phyloP scores from a whole-genome alignment of 2,329 filamentous ascomycete species.

The Reticulascus tulasneorum region DNA sequence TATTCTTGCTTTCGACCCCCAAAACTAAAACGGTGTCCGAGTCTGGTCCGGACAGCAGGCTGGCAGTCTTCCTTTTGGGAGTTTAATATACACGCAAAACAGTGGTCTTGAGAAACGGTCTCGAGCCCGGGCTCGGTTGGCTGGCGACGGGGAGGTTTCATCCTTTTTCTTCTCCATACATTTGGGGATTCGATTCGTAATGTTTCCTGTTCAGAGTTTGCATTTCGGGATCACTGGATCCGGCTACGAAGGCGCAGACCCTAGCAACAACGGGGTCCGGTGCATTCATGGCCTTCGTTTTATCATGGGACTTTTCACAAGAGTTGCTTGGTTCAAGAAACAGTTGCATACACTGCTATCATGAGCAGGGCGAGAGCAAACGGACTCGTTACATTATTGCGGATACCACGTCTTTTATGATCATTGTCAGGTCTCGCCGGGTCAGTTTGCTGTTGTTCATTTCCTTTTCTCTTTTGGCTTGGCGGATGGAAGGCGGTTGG shows the following conservation, averaged over 20 bases:
- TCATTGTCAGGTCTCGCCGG: slow-evolving; percentile 7
- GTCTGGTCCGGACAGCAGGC: too few species aligned
- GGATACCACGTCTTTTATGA: slow-evolving; percentile 6
- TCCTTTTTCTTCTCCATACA: not conserved
- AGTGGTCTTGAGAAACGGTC: slow-evolving; percentile 3
- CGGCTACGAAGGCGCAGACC: too few species aligned
- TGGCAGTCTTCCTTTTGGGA: too few species aligned
- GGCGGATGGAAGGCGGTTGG: too few species aligned
- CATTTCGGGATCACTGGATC: too few species aligned
- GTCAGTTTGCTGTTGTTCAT: too few species aligned
- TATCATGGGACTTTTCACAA: slow-evolving; percentile 2
- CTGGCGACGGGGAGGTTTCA: slow-evolving; percentile 2
- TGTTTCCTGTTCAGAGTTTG: too few species aligned
- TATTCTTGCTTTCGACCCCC: slow-evolving; percentile 3
- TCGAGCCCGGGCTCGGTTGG: slow-evolving; percentile 7
- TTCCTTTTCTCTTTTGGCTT: too few species aligned
- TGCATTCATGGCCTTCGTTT: slow-evolving; percentile 1
- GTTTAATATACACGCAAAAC: too few species aligned
- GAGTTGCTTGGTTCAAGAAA: slow-evolving; percentile 3
- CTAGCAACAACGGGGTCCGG: too few species aligned
- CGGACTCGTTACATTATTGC: slow-evolving; percentile 7
- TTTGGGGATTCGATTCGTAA: too few species aligned
- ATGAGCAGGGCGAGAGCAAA: slow-evolving; percentile 13
- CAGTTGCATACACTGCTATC: slow-evolving; percentile 9
- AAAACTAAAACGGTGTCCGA: slow-evolving; percentile 6